Base-by-base conservation (phyloP, 257 asterid genomes). In the Primulina eburnea region DNA sequence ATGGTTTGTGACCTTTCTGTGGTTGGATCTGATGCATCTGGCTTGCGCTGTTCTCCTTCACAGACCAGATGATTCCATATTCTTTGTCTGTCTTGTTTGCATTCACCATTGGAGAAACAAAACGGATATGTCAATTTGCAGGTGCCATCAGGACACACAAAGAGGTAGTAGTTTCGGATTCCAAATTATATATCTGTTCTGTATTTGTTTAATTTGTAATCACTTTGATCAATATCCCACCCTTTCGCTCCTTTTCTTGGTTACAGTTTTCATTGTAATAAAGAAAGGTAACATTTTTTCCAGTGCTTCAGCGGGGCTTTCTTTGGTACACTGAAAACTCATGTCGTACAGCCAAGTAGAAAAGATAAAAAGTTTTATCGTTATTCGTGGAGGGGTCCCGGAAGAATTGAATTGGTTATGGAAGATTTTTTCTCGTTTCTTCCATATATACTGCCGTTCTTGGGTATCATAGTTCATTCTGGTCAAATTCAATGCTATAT, bases 1-100 rank as follows among this genome's bases (percentile, higher is more conserved):
- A 79, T 80, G 24, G 89, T 89, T 18, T 92, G 98, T 73, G 90
- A 88, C 64, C 88, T 92, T 69, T 84, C 98, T 21, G 85, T 60
- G 35, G 60, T 79, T 8, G 91, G 88, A 38, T 56, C 87, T 0
- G 91, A 86, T 73, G 91, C 88, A n/a, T 86, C 91, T 7, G 91
- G 91, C 64, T 79, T 86, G 80, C 75, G 81, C 4, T 86, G 91
- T 76, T 86, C 91, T 38, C 88, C 84, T 28, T 75, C 91, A 7
- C 91, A 86, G 77, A 58, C 80, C 20, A 78, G 88, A 73, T 85
- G 74, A 85, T 77, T 50, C n/a, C 17, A 6, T 5, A 2, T 59
- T 32, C 17, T 20, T 1, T 4, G 2, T 0, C 17, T n/a, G 58
- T 52, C 43, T 35, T 37, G 57, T 67, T 64, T 56, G 67, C 35